Percentiles rank a stretch among this genome's conserved stretches.
Conservation (phyloP, 345 rosid genomes). For the Gossypium ekmanianum region DNA sequence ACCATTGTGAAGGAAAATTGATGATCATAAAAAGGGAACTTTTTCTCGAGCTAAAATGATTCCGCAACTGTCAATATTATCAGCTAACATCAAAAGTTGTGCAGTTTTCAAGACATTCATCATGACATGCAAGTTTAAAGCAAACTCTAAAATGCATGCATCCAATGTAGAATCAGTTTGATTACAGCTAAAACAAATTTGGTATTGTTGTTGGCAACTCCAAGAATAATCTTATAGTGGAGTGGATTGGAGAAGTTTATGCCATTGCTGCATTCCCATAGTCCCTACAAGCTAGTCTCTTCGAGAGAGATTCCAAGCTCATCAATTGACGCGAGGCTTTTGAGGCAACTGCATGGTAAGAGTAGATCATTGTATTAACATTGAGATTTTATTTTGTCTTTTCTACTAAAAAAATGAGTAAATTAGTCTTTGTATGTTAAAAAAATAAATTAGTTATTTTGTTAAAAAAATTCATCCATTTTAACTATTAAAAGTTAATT, state of each 20-base stretch:
- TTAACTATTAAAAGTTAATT: too few species aligned
- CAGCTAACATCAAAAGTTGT: neutral
- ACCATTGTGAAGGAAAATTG: neutral
- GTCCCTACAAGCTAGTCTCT: conserved; percentile 85
- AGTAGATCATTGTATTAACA: too few species aligned
- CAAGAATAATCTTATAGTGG: conserved; percentile 70
- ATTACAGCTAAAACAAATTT: neutral
- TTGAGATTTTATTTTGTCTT: too few species aligned
- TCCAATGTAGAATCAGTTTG: neutral
- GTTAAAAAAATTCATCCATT: too few species aligned
- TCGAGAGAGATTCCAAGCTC: conserved; percentile 85
- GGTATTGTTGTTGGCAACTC: conserved; percentile 35
- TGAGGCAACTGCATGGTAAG: too few species aligned
- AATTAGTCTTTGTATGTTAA: too few species aligned
- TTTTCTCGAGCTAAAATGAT: neutral
- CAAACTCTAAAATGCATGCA: neutral
- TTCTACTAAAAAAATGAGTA: too few species aligned
- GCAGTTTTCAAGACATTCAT: neutral
- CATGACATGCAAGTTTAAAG: neutral
- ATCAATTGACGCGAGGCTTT: conserved; percentile 51
- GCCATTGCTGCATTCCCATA: conserved; percentile 92
- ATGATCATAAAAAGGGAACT: neutral
- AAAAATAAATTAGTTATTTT: too few species aligned
- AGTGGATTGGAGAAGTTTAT: conserved; percentile 74
- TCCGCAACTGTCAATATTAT: neutral